Evolutionary conservation across 1,284 basidiomycete genomes (phyloP), one percentile per base, ranked within the genome.

Genomic region (Ganoderma sp.): DNA sequence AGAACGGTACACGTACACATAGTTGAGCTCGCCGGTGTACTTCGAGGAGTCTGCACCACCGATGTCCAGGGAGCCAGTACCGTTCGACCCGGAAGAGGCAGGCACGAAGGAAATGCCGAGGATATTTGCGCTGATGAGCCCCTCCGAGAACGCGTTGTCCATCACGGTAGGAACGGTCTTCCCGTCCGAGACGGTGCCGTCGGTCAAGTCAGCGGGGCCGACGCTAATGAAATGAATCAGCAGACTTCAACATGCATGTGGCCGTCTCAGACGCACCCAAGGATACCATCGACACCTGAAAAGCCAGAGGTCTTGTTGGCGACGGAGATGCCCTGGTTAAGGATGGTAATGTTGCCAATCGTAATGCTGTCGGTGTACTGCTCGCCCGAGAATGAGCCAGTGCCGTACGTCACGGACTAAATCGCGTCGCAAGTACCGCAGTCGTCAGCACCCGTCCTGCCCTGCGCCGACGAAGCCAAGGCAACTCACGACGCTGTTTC

Each of bases 271-370:
- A 56, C 52, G 52, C 22, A 56, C 52, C 52, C 52, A 19, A 56
- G 52, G 28, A 56, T 52, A 52, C 48, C 48, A 25, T 52, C 48
- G 12, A 52, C 22, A 10, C 48, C 48, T 10, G 22, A 12, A n/a
- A 78, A 75, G 6, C 78, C 84, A 39, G 66, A 76, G 70, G 81
- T 73, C 19, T 59, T 76, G 5, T 80, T 76, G 19, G 87, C 87
- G 63, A 85, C 85, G 34, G 48, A 52, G 61, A 90, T 88, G 19
- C 85, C 86, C 73, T 90, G 88, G 14, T 76, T 57, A 25, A 67
- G 57, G 71, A 82, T 77, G 39, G 73, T 74, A 32, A 81, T 68
- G 14, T 68, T 60, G 37, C 77, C 74, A 58, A 82, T 69, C 4
- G 80, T 78, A 41, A 82, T 77, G 19, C 75, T 76, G 74, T 88